Conservation (phyloP, 73 alveolate species). For the Paraurostyla sp. region DNA sequence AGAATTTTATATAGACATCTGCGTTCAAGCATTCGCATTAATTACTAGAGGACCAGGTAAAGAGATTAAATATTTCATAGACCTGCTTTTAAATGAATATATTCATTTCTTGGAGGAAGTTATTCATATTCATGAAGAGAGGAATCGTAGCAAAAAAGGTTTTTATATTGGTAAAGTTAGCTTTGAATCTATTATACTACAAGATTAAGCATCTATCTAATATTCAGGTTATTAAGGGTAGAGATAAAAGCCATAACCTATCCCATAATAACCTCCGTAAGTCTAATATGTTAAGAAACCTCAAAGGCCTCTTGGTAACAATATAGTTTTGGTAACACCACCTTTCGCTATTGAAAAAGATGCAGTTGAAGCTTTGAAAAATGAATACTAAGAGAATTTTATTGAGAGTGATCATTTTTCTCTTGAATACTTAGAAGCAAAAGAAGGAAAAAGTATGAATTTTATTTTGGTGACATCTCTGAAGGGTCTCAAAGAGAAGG, state of each 20-base stretch:
- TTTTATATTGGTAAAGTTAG: neutral
- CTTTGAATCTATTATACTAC: neutral
- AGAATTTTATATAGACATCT: conserved; percentile 84
- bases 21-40: neutral
- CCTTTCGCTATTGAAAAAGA: neutral
- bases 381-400: neutral
- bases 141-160: neutral
- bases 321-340: neutral
- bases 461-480: neutral
- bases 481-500: neutral
- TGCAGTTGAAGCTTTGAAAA: neutral
- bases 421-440: neutral
- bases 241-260: neutral
- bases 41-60: conserved; percentile 39
- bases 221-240: neutral
- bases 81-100: conserved; percentile 54
- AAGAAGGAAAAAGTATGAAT: neutral
- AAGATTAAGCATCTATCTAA: neutral
- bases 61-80: conserved; percentile 25
- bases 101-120: conserved; percentile 58
- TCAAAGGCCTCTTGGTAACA: neutral
- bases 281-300: neutral
- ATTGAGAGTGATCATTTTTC: neutral
- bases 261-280: neutral
- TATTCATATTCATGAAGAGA: neutral